Conservation (phyloP, 1,139 yeast genomes). For the Kurtzmaniella natalensis region DNA sequence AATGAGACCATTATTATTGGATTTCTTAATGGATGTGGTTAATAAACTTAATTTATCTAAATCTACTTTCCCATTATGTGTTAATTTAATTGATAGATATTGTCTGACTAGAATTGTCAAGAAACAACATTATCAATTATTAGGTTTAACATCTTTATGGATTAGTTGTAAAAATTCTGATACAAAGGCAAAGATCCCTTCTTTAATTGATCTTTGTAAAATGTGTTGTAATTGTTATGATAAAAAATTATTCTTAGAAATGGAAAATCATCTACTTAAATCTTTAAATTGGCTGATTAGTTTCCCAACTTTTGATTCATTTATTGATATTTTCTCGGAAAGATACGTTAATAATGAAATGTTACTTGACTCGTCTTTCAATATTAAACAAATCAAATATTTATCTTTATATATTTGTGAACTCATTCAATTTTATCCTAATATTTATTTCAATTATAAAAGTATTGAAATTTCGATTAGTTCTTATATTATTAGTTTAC, state of each 20-base stretch:
- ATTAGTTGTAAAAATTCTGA: constrained; percentile 69
- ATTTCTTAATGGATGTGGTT: constrained; percentile 51
- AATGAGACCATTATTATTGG: constrained; percentile 48
- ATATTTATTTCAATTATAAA: constrained; percentile 51
- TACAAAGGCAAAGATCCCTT: constrained; percentile 61
- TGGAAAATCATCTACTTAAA: constrained; percentile 65
- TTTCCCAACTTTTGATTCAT: constrained; percentile 57
- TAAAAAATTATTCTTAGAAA: constrained; percentile 55
- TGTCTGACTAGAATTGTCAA: constrained; percentile 47
- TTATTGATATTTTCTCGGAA: constrained; percentile 51
- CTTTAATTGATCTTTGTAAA: constrained; percentile 49
- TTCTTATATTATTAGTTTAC: constrained; percentile 31
- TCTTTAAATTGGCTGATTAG: constrained; percentile 54
- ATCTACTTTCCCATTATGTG: constrained; percentile 52
- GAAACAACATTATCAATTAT: constrained; percentile 57
- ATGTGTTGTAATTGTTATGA: constrained; percentile 64
- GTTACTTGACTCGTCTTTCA: constrained; percentile 8
- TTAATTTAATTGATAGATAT: constrained; percentile 50
- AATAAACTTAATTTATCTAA: constrained; percentile 45
- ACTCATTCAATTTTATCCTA: constrained; percentile 58
- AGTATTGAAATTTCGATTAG: constrained; percentile 57
- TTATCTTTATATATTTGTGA: constrained; percentile 63
- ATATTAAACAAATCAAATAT: constrained; percentile 36
- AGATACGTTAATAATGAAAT: constrained; percentile 11
- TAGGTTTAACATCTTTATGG: constrained; percentile 74